phyloP scores from a whole-genome alignment of 768 basidiomycete genomes.

The Mycena floridula region DNA sequence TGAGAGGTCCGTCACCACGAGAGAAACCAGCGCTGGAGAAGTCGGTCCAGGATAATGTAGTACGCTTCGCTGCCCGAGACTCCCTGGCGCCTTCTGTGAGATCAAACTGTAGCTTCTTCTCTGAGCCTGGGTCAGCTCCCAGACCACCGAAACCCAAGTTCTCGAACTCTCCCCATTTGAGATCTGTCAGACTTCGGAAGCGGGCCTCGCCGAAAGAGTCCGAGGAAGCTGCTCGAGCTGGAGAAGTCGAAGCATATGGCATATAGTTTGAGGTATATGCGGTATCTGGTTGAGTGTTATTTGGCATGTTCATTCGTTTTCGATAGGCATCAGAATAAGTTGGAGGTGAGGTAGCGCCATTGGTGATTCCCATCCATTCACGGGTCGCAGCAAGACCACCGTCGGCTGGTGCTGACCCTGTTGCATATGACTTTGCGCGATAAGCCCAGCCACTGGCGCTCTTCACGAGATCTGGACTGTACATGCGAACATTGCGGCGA shows the following conservation, averaged over 20 bases:
- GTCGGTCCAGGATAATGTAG: constrained; percentile 87
- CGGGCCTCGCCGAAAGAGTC: constrained; percentile 45
- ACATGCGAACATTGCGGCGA: constrained; percentile 79
- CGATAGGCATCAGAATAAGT: constrained; percentile 71
- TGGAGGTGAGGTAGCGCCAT: constrained; percentile 26
- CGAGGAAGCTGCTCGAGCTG: background rate
- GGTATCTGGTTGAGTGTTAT: constrained; percentile 50
- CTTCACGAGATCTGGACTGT: constrained; percentile 79
- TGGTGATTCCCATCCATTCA: constrained; percentile 72
- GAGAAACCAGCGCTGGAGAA: constrained; percentile 82
- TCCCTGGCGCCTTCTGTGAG: constrained; percentile 70
- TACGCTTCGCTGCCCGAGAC: constrained; percentile 54
- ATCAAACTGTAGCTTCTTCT: constrained; percentile 87
- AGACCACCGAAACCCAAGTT: constrained; percentile 62
- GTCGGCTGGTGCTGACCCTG: constrained; percentile 11
- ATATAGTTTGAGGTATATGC: constrained; percentile 22
- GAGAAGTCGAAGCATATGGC: constrained; percentile 26
- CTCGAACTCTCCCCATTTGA: constrained; percentile 93
- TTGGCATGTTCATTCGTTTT: constrained; percentile 68
- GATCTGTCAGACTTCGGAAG: constrained; percentile 76
- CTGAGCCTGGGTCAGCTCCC: constrained; percentile 24
- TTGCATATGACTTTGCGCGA: constrained; percentile 1
- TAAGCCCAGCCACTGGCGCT: constrained; percentile 43
- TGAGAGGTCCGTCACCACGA: constrained; percentile 69
- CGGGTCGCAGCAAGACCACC: constrained; percentile 52